These are phyloP conservation scores for Hypoxylon sp. DNA, from an alignment of 2,329 filamentous ascomycete genomes.

Conservation along the genomic window DNA sequence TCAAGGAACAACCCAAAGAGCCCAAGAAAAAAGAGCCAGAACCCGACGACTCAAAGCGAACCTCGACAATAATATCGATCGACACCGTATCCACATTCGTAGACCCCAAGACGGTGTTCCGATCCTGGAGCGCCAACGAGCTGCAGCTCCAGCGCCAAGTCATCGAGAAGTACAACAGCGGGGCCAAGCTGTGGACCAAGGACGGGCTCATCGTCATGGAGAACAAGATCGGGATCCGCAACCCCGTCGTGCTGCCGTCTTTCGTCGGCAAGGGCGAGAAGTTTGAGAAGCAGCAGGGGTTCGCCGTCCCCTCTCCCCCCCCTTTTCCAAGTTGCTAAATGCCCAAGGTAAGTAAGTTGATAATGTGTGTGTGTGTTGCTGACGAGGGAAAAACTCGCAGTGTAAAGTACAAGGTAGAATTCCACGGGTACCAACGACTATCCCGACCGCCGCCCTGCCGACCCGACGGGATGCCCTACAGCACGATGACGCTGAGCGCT, in stretches of 20 bases:
- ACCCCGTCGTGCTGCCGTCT: background rate
- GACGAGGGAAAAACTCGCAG: too few relatives aligned
- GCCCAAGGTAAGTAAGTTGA: constrained; percentile 9
- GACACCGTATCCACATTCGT: background rate
- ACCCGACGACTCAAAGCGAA: background rate
- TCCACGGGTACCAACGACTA: constrained; percentile 25
- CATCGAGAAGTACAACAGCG: constrained; percentile 27
- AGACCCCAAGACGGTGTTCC: background rate
- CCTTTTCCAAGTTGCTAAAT: too few relatives aligned
- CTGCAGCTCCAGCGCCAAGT: constrained; percentile 25
- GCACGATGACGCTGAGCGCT: constrained; percentile 13
- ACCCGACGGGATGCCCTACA: constrained; percentile 17
- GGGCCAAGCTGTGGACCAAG: constrained; percentile 26
- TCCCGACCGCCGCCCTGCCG: constrained; percentile 8
- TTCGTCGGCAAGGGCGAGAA: constrained; percentile 7
- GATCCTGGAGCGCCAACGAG: constrained; percentile 15
- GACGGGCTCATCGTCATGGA: constrained; percentile 13
- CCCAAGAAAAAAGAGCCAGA: background rate
- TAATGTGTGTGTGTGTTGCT: too few relatives aligned
- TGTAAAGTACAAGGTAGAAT: constrained; percentile 10
- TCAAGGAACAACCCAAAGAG: too few relatives aligned
- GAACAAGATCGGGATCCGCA: background rate
- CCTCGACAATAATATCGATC: background rate
- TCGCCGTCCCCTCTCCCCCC: background rate
- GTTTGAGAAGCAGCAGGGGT: constrained; percentile 19